Conservation (phyloP, 31 red algal species). For the Asparagopsis taxiformis region DNA sequence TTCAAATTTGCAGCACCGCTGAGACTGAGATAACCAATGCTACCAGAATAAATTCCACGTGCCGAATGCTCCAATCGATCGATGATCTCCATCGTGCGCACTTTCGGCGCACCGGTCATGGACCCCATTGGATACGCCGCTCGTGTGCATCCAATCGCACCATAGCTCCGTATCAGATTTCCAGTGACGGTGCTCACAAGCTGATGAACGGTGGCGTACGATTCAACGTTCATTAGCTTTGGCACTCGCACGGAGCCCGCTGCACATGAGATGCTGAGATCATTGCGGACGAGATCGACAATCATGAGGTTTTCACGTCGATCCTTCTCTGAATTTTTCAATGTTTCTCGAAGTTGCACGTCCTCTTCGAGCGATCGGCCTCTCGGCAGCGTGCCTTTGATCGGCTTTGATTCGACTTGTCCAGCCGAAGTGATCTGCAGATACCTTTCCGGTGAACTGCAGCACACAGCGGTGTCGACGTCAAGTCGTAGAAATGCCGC, state of each 20-base stretch:
- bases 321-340: conserved; percentile 76
- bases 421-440: conserved; percentile 52
- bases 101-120: conserved; percentile 97
- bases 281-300: conserved; percentile 93
- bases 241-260: conserved; percentile 81
- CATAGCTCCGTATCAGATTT: conserved; percentile 1
- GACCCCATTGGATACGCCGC: conserved; percentile 93
- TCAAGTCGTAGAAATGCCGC: conserved; percentile 73
- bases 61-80: conserved; percentile 76
- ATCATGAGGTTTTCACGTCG: conserved; percentile 96
- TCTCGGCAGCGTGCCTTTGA: conserved; percentile 91
- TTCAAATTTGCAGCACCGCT: conserved; percentile 82
- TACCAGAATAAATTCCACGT: conserved; percentile 88
- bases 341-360: conserved; percentile 18
- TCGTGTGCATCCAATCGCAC: conserved; percentile 41
- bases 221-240: conserved; percentile 84
- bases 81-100: conserved; percentile 87
- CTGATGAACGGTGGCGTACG: conserved; percentile 91
- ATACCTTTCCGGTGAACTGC: conserved; percentile 94
- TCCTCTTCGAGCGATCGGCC: conserved; percentile 60
- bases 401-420: conserved; percentile 80
- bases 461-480: conserved; percentile 61
- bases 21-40: conserved; percentile 84
- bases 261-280: conserved; percentile 83
- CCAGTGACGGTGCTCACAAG: conserved; percentile 88